phyloP scores from a whole-genome alignment of 257 asterid genomes.

The Nyctanthes arbortristis region DNA sequence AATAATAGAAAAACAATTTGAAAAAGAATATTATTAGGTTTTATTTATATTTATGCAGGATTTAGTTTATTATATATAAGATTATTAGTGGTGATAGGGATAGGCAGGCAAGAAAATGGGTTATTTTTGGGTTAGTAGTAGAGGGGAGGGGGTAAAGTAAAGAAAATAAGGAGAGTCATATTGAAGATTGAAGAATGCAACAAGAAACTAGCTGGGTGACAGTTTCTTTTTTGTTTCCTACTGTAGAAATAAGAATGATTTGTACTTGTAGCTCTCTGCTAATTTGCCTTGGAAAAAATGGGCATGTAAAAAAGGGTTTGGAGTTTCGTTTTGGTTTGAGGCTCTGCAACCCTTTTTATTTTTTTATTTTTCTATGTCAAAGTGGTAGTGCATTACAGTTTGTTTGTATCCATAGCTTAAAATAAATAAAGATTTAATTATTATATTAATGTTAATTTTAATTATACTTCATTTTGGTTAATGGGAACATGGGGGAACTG shows the following conservation, averaged over 20 bases:
- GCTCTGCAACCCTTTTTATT: constrained; percentile 8
- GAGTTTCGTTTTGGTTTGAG: constrained; percentile 19
- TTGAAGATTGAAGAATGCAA: constrained; percentile 2
- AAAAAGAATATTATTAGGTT: too few relatives aligned
- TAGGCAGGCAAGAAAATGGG: neutral
- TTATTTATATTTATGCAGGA: too few relatives aligned
- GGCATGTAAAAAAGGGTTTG: neutral
- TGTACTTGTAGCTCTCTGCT: neutral
- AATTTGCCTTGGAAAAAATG: neutral
- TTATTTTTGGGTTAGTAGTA: constrained; percentile 15
- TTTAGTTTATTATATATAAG: too few relatives aligned
- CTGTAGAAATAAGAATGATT: neutral
- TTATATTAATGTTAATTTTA: neutral
- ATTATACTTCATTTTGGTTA: too few relatives aligned
- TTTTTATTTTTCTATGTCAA: neutral
- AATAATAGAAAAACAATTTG: too few relatives aligned
- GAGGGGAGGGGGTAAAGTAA: neutral
- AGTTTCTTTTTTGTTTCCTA: constrained; percentile 10
- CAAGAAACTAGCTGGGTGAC: constrained; percentile 12
- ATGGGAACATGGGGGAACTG: too few relatives aligned
- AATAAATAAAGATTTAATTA: neutral
- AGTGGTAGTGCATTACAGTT: neutral
- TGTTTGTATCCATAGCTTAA: neutral
- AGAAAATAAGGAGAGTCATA: neutral
- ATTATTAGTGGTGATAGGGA: neutral